These are phyloP conservation scores for Backusella australiensis DNA, from an alignment of 192 early-diverging fungal genomes.

Conservation along the genomic window DNA sequence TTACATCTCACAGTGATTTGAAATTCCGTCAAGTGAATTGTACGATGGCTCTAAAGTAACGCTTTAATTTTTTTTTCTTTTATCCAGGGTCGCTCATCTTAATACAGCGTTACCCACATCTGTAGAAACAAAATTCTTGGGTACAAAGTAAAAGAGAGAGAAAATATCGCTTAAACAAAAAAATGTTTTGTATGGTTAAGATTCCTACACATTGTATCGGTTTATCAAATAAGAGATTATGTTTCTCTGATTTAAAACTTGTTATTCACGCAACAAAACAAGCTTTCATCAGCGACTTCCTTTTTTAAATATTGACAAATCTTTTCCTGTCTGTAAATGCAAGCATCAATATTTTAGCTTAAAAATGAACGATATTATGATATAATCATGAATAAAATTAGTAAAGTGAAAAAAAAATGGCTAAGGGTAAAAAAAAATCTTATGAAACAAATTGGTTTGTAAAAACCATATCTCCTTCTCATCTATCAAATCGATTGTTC, in stretches of 20 bases:
- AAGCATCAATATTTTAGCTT: background rate
- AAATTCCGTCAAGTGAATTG: background rate
- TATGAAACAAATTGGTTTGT: background rate
- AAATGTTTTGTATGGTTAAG: background rate
- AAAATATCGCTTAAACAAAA: background rate
- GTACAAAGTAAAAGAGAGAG: background rate
- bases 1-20: background rate
- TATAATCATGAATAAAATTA: background rate
- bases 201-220: background rate
- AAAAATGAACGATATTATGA: background rate
- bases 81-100: conserved; percentile 4
- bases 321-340: background rate
- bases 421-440: background rate
- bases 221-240: background rate
- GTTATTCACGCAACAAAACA: background rate
- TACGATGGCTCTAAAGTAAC: background rate
- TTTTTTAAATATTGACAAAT: background rate
- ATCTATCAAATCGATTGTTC: conserved; percentile 7
- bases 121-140: background rate
- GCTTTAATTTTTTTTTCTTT: background rate
- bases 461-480: background rate
- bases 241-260: background rate
- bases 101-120: background rate
- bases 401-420: background rate
- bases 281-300: background rate